phyloP scores from a whole-genome alignment of 345 rosid species.

The Hibiscus tridactylites region DNA sequence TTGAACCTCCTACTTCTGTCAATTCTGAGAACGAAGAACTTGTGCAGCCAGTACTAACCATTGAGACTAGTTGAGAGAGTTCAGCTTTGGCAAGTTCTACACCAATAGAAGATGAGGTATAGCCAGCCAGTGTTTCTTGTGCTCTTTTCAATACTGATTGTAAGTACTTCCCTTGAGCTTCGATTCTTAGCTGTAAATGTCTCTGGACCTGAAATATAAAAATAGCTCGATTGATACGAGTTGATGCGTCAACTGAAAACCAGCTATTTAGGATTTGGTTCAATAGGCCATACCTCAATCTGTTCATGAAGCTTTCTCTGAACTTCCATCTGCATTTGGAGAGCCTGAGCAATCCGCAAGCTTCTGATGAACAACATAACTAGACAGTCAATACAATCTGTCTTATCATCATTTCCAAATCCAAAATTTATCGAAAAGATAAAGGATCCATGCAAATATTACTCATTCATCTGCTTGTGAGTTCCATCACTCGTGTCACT shows the following conservation, averaged over 20 bases:
- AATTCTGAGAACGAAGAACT: not conserved
- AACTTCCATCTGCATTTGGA: constrained; percentile 86
- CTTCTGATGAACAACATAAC: constrained; percentile 38
- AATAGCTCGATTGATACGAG: not conserved
- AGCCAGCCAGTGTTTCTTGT: not conserved
- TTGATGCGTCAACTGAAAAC: not conserved
- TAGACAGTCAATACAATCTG: constrained; percentile 2
- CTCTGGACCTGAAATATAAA: not conserved
- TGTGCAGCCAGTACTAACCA: not conserved
- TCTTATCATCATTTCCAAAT: not conserved
- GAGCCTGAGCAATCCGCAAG: constrained; percentile 68
- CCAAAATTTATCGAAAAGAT: constrained; percentile 12
- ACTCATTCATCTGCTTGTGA: constrained; percentile 49
- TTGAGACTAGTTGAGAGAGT: not conserved
- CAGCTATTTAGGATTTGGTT: not conserved
- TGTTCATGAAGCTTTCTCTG: constrained; percentile 89
- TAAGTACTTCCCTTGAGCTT: not conserved
- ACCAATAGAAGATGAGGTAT: not conserved
- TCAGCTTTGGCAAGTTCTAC: not conserved
- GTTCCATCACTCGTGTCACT: constrained; percentile 27
- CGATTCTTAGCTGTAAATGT: not conserved
- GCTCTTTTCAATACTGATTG: not conserved
- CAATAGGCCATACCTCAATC: constrained; percentile 43
- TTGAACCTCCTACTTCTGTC: not conserved
- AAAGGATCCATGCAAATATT: constrained; percentile 19